A percentile compares a stretch with the other conserved stretches of the same genome.
Evolutionary conservation across 768 basidiomycete species (phyloP).

Genomic region (Mycena crocata): DNA sequence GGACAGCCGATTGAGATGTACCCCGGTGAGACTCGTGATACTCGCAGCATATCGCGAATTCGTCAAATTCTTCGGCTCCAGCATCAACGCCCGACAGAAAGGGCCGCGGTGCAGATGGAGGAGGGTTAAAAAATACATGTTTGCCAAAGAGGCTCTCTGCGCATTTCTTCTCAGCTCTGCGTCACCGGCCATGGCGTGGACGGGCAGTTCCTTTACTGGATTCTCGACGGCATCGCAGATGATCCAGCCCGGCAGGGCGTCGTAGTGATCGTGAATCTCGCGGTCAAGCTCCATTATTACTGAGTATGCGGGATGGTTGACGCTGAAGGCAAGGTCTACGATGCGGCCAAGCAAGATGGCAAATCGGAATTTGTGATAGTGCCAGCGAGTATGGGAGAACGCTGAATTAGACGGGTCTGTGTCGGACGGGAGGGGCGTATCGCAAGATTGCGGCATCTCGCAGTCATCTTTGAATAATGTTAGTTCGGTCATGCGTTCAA

Average conservation of each 20-base stretch:
- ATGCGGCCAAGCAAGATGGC: constrained; percentile 36
- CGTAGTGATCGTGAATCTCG: constrained; percentile 37
- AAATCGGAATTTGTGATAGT: constrained; percentile 37
- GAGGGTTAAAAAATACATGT: constrained; percentile 35
- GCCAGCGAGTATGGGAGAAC: constrained; percentile 38
- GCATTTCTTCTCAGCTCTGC: constrained; percentile 25
- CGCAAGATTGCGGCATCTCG: constrained; percentile 40
- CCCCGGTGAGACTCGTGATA: constrained; percentile 27
- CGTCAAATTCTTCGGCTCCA: constrained; percentile 29
- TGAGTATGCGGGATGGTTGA: constrained; percentile 35
- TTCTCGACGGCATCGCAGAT: constrained; percentile 35
- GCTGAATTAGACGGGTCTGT: constrained; percentile 22
- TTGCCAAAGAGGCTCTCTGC: constrained; percentile 35
- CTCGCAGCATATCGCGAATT: constrained; percentile 35
- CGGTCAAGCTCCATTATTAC: constrained; percentile 37
- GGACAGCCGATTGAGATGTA: constrained; percentile 1
- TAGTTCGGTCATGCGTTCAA: not conserved
- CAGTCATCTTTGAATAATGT: constrained; percentile 32
- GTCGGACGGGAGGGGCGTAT: constrained; percentile 38
- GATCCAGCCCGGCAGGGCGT: constrained; percentile 34
- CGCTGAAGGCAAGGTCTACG: constrained; percentile 34
- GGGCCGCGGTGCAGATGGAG: constrained; percentile 39
- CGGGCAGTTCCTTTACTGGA: constrained; percentile 34
- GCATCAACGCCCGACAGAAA: constrained; percentile 38
- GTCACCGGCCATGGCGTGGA: constrained; percentile 23